Evolutionary conservation across 169 alveolate species (phyloP).

Genomic region (Cryptosporidium felis): DNA sequence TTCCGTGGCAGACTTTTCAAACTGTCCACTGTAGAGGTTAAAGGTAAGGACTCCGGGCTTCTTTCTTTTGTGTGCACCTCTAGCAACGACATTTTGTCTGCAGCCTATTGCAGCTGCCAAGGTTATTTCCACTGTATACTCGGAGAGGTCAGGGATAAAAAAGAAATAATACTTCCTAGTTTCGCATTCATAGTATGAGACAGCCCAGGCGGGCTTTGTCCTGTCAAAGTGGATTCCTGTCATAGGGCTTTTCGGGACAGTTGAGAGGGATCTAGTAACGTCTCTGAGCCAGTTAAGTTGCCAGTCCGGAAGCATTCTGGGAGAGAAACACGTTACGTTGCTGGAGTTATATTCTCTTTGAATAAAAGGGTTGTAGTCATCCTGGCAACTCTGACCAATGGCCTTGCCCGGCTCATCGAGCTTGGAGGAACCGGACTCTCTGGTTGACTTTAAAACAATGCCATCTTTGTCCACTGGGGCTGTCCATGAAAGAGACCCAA

Average conservation of each 20-base stretch:
- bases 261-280: slow-evolving; percentile 68
- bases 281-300: slow-evolving; percentile 70
- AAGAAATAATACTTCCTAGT: slow-evolving; percentile 68
- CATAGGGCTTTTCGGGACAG: slow-evolving; percentile 69
- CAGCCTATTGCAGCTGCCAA: slow-evolving; percentile 70
- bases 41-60: slow-evolving; percentile 69
- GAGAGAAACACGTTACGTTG: slow-evolving; percentile 69
- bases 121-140: slow-evolving; percentile 57
- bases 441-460: slow-evolving; percentile 12
- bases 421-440: not conserved
- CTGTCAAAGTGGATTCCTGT: slow-evolving; percentile 71
- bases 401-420: not conserved
- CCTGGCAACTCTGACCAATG: not conserved
- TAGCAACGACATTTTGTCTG: slow-evolving; percentile 70
- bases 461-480: slow-evolving; percentile 42
- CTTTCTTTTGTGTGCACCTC: slow-evolving; percentile 69
- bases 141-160: slow-evolving; percentile 62
- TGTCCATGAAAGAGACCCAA: slow-evolving; percentile 63
- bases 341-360: slow-evolving; percentile 49
- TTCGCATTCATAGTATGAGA: slow-evolving; percentile 67
- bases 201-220: slow-evolving; percentile 72
- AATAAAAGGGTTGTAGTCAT: slow-evolving; percentile 55
- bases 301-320: slow-evolving; percentile 71
- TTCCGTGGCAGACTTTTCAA: slow-evolving; percentile 42
- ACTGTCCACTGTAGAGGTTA: slow-evolving; percentile 61